phyloP scores from a whole-genome alignment of 352 stramenopile genomes.

The Pythium aristosporum region DNA sequence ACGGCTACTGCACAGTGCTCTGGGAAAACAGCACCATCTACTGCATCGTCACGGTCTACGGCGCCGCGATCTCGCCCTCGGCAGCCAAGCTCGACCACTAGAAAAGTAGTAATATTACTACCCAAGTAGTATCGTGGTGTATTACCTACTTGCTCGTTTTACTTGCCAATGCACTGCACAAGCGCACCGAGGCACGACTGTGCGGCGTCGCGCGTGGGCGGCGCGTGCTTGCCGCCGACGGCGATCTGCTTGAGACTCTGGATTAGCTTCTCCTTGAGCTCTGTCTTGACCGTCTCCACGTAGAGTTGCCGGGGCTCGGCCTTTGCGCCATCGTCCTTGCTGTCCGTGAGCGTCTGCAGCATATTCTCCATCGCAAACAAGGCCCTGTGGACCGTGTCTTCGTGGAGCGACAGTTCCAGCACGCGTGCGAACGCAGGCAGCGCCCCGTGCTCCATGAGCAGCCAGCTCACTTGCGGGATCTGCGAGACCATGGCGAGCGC shows the following conservation, averaged over 20 bases:
- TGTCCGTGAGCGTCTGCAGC: slow-evolving; percentile 38
- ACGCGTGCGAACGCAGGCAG: slow-evolving; percentile 57
- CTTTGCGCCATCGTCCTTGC: slow-evolving; percentile 46
- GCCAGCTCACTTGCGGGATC: slow-evolving; percentile 67
- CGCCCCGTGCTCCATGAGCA: slow-evolving; percentile 67
- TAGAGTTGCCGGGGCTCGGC: slow-evolving; percentile 28
- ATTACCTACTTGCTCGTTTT: not conserved
- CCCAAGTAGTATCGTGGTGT: not conserved
- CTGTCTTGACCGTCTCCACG: slow-evolving; percentile 35
- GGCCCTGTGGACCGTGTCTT: slow-evolving; percentile 73
- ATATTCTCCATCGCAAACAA: slow-evolving; percentile 80
- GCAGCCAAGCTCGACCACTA: slow-evolving; percentile 73
- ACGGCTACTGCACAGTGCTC: slow-evolving; percentile 80
- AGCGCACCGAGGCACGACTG: slow-evolving; percentile 48
- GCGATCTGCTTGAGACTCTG: slow-evolving; percentile 37
- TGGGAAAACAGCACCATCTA: slow-evolving; percentile 88
- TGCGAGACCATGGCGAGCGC: slow-evolving; percentile 93
- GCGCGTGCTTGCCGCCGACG: slow-evolving; percentile 20
- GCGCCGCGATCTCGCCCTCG: slow-evolving; percentile 75
- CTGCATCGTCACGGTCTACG: slow-evolving; percentile 83
- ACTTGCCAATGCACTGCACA: slow-evolving; percentile 27
- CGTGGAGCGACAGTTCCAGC: slow-evolving; percentile 46
- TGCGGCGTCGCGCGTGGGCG: slow-evolving; percentile 43
- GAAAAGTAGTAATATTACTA: not conserved
- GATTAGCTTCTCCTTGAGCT: slow-evolving; percentile 31